A percentile compares a stretch with the other conserved stretches of the same genome.
These are phyloP conservation scores for Pythium plurisporium DNA, from an alignment of 352 stramenopile genomes.

Conservation along the genomic window DNA sequence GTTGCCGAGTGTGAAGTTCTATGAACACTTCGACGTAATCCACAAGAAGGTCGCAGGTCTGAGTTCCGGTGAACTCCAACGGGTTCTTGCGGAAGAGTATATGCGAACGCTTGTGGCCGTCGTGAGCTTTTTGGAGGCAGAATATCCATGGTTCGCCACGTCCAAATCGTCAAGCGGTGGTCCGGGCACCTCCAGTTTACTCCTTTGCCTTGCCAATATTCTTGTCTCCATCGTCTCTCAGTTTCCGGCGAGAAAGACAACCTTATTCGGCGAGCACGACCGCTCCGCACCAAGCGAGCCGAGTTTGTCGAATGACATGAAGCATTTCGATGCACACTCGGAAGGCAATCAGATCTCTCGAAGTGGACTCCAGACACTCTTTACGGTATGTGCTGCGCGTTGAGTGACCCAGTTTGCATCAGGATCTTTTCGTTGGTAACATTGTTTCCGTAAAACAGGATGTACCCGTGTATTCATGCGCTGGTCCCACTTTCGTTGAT, in stretches of 20 bases:
- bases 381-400: slow-evolving; percentile 37
- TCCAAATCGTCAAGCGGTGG: background rate
- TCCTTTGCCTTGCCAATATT: slow-evolving; percentile 64
- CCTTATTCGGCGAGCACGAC: slow-evolving; percentile 40
- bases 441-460: too few relatives aligned
- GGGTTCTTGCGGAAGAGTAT: slow-evolving; percentile 72
- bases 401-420: too few relatives aligned
- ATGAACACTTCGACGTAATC: slow-evolving; percentile 72
- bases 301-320: background rate
- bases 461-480: slow-evolving; percentile 3
- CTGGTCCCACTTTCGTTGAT: slow-evolving; percentile 49
- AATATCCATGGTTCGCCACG: slow-evolving; percentile 29
- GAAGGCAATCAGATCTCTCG: slow-evolving; percentile 2
- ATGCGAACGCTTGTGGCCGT: slow-evolving; percentile 68
- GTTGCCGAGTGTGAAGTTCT: slow-evolving; percentile 59
- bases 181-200: slow-evolving; percentile 23
- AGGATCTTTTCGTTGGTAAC: too few relatives aligned
- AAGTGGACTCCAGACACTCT: slow-evolving; percentile 14
- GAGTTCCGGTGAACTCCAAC: slow-evolving; percentile 70
- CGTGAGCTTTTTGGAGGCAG: slow-evolving; percentile 66
- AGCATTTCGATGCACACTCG: slow-evolving; percentile 1
- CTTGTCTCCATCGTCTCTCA: slow-evolving; percentile 54
- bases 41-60: slow-evolving; percentile 57
- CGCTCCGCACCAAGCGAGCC: background rate
- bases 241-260: slow-evolving; percentile 38